These are phyloP conservation scores for Scleromitrula shiraiana DNA, from an alignment of 2,329 filamentous ascomycete species.

Conservation along the genomic window DNA sequence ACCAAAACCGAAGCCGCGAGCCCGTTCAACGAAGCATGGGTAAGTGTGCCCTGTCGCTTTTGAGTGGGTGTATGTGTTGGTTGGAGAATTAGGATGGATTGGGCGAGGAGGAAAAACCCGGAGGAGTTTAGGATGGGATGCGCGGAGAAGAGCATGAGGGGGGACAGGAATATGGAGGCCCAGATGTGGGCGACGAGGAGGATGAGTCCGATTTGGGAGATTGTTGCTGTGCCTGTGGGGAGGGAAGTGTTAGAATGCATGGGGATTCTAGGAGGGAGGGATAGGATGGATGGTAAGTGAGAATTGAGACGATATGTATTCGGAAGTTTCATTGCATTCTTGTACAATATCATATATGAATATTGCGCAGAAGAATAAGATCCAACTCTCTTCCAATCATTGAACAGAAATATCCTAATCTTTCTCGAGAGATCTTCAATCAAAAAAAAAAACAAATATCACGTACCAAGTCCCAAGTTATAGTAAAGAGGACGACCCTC, in stretches of 20 bases:
- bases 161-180: slow-evolving; percentile 61
- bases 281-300: no score
- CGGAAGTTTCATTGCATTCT: no score
- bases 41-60: slow-evolving; percentile 52
- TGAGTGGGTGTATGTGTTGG: slow-evolving; percentile 72
- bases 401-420: no score
- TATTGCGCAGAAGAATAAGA: no score
- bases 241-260: slow-evolving; percentile 17
- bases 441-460: no score
- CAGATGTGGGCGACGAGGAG: slow-evolving; percentile 71
- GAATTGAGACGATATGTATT: no score
- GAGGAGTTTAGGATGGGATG: slow-evolving; percentile 68
- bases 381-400: no score
- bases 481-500: slow-evolving; percentile 54
- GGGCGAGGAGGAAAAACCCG: slow-evolving; percentile 65
- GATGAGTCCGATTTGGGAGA: slow-evolving; percentile 72
- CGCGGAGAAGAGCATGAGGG: slow-evolving; percentile 73
- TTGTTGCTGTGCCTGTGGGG: slow-evolving; percentile 61
- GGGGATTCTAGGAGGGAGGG: not conserved
- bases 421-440: no score
- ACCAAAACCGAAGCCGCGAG: slow-evolving; percentile 45
- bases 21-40: slow-evolving; percentile 65
- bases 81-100: slow-evolving; percentile 79
- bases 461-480: slow-evolving; percentile 67
- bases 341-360: no score